These are phyloP conservation scores for Erodium texanum DNA, from an alignment of 441 rosid species.

Conservation along the genomic window DNA sequence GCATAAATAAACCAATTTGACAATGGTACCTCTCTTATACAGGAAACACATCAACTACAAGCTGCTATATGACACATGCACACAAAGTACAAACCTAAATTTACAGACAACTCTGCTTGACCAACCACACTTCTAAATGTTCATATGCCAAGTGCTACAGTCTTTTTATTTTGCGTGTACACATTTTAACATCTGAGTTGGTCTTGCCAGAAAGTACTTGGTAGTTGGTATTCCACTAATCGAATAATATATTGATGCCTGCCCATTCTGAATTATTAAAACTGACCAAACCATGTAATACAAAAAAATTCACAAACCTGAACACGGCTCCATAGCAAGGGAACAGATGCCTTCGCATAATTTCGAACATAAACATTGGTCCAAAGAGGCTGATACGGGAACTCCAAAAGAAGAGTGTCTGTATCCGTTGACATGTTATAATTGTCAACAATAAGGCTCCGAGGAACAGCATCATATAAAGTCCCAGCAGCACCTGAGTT, in stretches of 20 bases:
- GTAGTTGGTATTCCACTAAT: neutral
- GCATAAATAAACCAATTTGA: neutral
- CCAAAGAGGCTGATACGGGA: conserved; percentile 92
- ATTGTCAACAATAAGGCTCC: conserved; percentile 81
- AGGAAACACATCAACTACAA: conserved; percentile 1
- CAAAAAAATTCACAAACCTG: conserved; percentile 47
- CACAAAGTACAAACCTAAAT: neutral
- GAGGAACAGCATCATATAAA: conserved; percentile 90
- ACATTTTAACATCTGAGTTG: neutral
- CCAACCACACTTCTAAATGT: too few relatives aligned
- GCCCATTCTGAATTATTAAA: neutral
- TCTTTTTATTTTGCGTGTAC: neutral
- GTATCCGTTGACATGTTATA: conserved; percentile 82
- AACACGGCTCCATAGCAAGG: conserved; percentile 98
- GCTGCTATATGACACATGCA: neutral
- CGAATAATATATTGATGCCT: neutral
- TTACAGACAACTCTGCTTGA: neutral
- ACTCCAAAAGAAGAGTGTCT: conserved; percentile 90
- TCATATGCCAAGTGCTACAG: neutral
- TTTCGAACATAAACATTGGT: conserved; percentile 87
- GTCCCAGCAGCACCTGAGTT: conserved; percentile 99
- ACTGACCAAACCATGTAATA: conserved; percentile 1
- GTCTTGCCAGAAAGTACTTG: neutral
- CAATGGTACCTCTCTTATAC: neutral
- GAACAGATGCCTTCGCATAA: conserved; percentile 88